phyloP scores from a whole-genome alignment of 2,329 filamentous ascomycete genomes.

The Aspergillus sp. region DNA sequence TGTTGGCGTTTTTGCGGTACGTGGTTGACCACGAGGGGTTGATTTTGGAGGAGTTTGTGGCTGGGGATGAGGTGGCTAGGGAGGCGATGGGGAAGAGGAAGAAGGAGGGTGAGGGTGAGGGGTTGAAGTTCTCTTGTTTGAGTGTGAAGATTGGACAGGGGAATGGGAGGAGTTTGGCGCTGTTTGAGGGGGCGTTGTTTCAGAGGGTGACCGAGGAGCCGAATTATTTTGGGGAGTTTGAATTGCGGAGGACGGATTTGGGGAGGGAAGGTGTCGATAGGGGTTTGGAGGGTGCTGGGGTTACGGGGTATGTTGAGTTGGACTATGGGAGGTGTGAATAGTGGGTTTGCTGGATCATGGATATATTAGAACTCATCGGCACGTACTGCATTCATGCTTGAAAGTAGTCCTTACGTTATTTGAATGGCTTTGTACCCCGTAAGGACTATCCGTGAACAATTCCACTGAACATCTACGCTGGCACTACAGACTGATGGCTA shows the following conservation, averaged over 20 bases:
- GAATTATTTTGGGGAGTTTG: constrained; percentile 69
- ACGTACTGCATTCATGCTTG: background rate
- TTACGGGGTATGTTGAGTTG: constrained; percentile 40
- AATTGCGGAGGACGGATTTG: constrained; percentile 49
- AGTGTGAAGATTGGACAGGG: constrained; percentile 61
- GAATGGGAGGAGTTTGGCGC: constrained; percentile 56
- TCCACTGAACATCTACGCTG: no score
- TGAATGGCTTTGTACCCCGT: no score
- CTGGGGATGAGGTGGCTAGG: constrained; percentile 11
- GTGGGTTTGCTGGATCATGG: background rate
- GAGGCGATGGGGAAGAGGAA: constrained; percentile 10
- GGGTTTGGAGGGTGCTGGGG: constrained; percentile 30
- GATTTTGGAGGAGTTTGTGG: constrained; percentile 60
- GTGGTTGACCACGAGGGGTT: constrained; percentile 53
- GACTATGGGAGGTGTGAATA: constrained; percentile 31
- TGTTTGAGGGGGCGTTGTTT: constrained; percentile 65
- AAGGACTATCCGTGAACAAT: no score
- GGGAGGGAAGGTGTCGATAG: constrained; percentile 23
- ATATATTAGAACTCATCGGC: background rate
- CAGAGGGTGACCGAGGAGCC: constrained; percentile 47
- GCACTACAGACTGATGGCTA: no score
- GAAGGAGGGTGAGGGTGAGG: constrained; percentile 1
- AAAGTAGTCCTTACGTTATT: no score
- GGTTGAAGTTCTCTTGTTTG: constrained; percentile 43
- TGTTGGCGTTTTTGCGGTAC: constrained; percentile 70